A percentile compares a stretch with the other conserved stretches of the same genome.
These are phyloP conservation scores for Pichia phayaonensis DNA, from an alignment of 805 yeast species.

Conservation along the genomic window DNA sequence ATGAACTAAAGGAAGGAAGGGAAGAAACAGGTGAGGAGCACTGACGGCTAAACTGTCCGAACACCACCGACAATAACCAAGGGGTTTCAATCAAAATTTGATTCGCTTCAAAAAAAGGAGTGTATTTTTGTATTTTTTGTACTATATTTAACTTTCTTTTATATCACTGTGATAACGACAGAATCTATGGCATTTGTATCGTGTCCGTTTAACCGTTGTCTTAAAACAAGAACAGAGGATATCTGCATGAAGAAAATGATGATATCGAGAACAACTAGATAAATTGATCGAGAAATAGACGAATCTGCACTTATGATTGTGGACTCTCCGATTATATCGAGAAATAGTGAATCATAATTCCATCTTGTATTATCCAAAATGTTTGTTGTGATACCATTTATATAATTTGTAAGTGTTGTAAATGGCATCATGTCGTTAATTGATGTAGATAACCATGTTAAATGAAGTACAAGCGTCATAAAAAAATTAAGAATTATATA, in stretches of 20 bases:
- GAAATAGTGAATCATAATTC: slow-evolving; percentile 16
- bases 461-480: background rate
- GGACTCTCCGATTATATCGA: slow-evolving; percentile 25
- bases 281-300: slow-evolving; percentile 3
- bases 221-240: background rate
- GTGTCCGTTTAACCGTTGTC: background rate
- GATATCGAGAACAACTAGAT: slow-evolving; percentile 17
- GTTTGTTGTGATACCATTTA: background rate
- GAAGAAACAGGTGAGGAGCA: background rate
- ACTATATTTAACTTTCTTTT: too few species aligned
- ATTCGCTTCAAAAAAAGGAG: background rate
- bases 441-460: background rate
- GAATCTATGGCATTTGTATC: background rate
- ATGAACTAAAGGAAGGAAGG: background rate
- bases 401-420: background rate
- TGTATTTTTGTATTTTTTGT: too few species aligned
- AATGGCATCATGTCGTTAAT: background rate
- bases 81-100: background rate
- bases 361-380: slow-evolving; percentile 9
- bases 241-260: slow-evolving; percentile 6
- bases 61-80: background rate
- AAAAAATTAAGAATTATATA: background rate
- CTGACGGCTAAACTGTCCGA: background rate
- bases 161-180: background rate
- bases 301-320: background rate